A percentile compares a stretch with the other conserved stretches of the same genome.
These are phyloP conservation scores for Aspergillus bertholletiae DNA, from an alignment of 495 filamentous ascomycete genomes.

Conservation along the genomic window DNA sequence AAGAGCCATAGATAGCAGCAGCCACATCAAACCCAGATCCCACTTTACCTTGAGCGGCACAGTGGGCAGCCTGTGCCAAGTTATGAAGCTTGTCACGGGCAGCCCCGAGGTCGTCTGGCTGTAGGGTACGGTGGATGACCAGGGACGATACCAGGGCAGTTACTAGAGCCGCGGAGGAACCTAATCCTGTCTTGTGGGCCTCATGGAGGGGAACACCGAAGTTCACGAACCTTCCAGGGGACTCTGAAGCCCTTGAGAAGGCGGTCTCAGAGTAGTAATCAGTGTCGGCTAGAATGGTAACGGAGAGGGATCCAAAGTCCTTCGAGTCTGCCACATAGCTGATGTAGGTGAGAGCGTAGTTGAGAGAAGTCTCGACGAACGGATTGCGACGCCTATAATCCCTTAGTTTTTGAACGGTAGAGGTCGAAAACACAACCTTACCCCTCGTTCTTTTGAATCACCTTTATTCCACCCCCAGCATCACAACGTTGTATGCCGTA, in stretches of 20 bases:
- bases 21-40: conserved; percentile 98
- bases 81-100: conserved; percentile 69
- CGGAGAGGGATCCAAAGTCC: conserved; percentile 60
- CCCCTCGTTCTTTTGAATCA: conserved; percentile 72
- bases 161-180: conserved; percentile 91
- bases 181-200: conserved; percentile 95
- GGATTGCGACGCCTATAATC: conserved; percentile 55
- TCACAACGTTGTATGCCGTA: conserved; percentile 69
- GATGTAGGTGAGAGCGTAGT: conserved; percentile 82
- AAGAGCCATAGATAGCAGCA: conserved; percentile 84
- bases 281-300: conserved; percentile 90
- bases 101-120: conserved; percentile 52
- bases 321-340: conserved; percentile 50
- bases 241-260: conserved; percentile 28
- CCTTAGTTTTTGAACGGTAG: neutral
- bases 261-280: conserved; percentile 89
- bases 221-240: conserved; percentile 55
- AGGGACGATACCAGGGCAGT: conserved; percentile 84
- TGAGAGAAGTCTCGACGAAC: conserved; percentile 87
- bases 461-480: conserved; percentile 69
- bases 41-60: conserved; percentile 93
- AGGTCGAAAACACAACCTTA: conserved; percentile 41
- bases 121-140: conserved; percentile 73
- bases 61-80: conserved; percentile 88
- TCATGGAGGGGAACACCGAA: conserved; percentile 71